Conservation (phyloP, 2,329 filamentous ascomycete species). For the Diaporthe longicolla region DNA sequence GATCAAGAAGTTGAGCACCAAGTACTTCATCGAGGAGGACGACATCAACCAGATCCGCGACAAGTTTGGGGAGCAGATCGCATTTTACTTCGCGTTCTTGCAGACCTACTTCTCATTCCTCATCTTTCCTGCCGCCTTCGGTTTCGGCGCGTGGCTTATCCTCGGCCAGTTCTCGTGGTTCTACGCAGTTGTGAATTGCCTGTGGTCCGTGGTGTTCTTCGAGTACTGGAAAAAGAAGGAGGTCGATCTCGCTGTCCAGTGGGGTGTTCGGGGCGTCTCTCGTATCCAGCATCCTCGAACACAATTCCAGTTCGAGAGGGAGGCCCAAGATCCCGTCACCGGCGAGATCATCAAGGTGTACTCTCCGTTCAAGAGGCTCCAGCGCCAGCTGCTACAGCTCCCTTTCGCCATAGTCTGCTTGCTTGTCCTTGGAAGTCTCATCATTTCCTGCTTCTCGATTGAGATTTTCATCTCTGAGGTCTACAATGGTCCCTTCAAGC, state of each 20-base stretch:
- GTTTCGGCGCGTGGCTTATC: conserved; percentile 83
- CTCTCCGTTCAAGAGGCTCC: conserved; percentile 79
- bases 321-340: conserved; percentile 83
- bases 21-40: conserved; percentile 74
- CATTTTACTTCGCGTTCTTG: conserved; percentile 95
- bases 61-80: conserved; percentile 86
- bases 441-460: conserved; percentile 88
- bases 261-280: conserved; percentile 89
- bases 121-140: conserved; percentile 84
- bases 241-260: conserved; percentile 85
- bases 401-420: conserved; percentile 86
- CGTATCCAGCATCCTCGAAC: conserved; percentile 82
- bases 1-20: conserved; percentile 81
- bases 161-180: conserved; percentile 86
- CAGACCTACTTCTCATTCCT: conserved; percentile 92
- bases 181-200: conserved; percentile 81
- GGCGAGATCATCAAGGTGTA: conserved; percentile 85
- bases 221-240: conserved; percentile 98
- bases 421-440: conserved; percentile 82
- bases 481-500: conserved; percentile 90
- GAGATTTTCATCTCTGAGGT: conserved; percentile 97
- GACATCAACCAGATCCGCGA: conserved; percentile 83
- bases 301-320: conserved; percentile 84
- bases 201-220: conserved; percentile 93
- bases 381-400: conserved; percentile 83